Base-by-base conservation (phyloP, 129 eudicot species). In the Flaveria linearis region DNA sequence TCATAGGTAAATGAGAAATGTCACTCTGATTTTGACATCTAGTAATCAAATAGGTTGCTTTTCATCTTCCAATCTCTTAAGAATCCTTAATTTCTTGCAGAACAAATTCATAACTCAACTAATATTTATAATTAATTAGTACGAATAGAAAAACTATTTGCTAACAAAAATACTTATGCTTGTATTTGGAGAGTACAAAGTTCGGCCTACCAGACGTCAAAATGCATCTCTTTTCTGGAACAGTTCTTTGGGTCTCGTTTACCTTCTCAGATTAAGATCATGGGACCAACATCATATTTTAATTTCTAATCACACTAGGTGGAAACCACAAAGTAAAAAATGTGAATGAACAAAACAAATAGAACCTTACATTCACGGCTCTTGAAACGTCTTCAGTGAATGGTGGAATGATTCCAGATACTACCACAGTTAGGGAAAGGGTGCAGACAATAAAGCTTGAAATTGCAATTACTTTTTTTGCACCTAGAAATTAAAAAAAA, bases 331-430 rank as follows among this genome's bases (percentile, higher is more conserved):
- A 63, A 55, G 46, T 72, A 49, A 63, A 79, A 71, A 60, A 16
- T 80, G 60, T 46, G 46, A 78, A 65, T 25, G 58, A 66, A 20
- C 61, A 51, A 52, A 73, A 65, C 41, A 53, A 36, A 74, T 16
- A 13, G 56, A 50, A 57, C 7, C 87, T 87, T 79, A 95, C 99
- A 85, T 95, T 89, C 71, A 95, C 97, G 62, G 97, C 88, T 88
- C 97, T 87, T 63, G 99, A 84, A 68, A 79, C 73, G 65, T 91
- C 96, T 60, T 87, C 96, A 25, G 96, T 87, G 80, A 89, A 95
- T 30, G 96, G 84, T 17, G 96, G 93, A 63, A 87, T 75, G 64
- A 82, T 22, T 71, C 94, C 97, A 69, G 87, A 78, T 69, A 76
- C 56, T 23, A 91, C 82, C 46, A 83, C 87, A 57, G 73, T 77